These are phyloP conservation scores for Eutrema heterophyllum DNA, from an alignment of 345 rosid genomes.

Conservation along the genomic window DNA sequence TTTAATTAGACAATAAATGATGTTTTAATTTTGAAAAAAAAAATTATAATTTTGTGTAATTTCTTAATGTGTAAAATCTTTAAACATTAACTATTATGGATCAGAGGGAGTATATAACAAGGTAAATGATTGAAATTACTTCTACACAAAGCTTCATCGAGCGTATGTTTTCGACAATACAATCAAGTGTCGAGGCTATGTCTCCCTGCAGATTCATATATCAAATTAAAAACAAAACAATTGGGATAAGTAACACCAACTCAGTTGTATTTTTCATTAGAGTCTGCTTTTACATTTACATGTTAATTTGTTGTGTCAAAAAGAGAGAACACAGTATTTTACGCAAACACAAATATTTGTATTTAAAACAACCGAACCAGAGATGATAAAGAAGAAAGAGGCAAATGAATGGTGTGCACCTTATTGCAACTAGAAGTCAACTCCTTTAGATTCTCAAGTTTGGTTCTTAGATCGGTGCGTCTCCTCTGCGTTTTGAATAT, in stretches of 20 bases:
- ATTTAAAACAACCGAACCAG: neutral
- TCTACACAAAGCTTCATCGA: slow-evolving; percentile 3
- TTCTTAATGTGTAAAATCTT: too few relatives aligned
- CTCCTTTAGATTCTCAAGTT: neutral
- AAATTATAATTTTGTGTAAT: too few relatives aligned
- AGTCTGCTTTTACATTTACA: neutral
- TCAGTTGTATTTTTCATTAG: neutral
- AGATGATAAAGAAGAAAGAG: neutral
- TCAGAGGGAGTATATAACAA: too few relatives aligned
- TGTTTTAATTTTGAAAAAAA: too few relatives aligned
- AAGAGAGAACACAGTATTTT: neutral
- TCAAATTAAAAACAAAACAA: neutral
- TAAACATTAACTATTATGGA: too few relatives aligned
- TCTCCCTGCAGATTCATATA: slow-evolving; percentile 1
- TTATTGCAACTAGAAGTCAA: neutral
- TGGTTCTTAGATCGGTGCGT: neutral
- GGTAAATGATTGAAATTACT: neutral
- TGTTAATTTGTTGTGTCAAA: neutral
- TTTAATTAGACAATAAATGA: too few relatives aligned
- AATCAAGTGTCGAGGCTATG: neutral
- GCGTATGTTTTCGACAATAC: neutral
- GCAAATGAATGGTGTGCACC: neutral
- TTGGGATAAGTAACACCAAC: neutral
- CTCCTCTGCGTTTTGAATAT: slow-evolving; percentile 1
- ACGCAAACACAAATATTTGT: neutral